Base-by-base conservation (phyloP, 805 yeast species). In the Candida glaebosa region DNA sequence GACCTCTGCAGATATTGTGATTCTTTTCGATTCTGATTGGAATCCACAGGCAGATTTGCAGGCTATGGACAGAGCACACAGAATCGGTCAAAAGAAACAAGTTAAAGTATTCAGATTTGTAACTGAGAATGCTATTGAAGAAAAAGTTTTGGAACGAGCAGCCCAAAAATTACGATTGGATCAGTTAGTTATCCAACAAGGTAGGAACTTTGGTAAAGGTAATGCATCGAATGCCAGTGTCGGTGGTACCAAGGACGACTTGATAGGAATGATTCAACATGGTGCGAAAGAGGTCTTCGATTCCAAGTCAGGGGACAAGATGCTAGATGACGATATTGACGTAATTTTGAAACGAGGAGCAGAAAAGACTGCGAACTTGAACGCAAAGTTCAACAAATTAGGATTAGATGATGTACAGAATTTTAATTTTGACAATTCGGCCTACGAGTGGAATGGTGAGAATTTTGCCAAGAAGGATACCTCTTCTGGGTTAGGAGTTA, bases 51-150 rank as follows among this genome's bases (percentile, higher is more conserved):
- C 96, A 0, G 98, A 90, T 71, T 71, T 90, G 54, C 98, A 90
- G 66, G 97, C 97, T 1, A 90, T 90, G 98, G 98, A 91, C 61
- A 78, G 98, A 58, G 98, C 97, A 1, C 98, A 90, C 58, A 81
- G 98, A 71, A 90, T 90, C 58, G 98, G 98, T 15, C 98, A 90
- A 61, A 91, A 87, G 60, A 91, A 91, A 57, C 99, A 91, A 67
- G 99, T 91, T 6, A 77, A 82, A 52, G 98, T 91, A 15, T 91
- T 77, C 60, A 71, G 99, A 50, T 87, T 91, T 65, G 95, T 91
- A 19, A 91, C 97, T 2, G 98, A 91, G 57, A 81, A 87, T 64
- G 96, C 98, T 1, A 87, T 91, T 53, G 99, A 91, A 57, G 99
- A 91, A 60, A 91, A 91, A 54, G 97, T 91, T 10, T 74, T 91